Evolutionary conservation across 1,139 yeast genomes (phyloP), one percentile per base, ranked within the genome.

Genomic region (Hyphopichia buzzinii): DNA sequence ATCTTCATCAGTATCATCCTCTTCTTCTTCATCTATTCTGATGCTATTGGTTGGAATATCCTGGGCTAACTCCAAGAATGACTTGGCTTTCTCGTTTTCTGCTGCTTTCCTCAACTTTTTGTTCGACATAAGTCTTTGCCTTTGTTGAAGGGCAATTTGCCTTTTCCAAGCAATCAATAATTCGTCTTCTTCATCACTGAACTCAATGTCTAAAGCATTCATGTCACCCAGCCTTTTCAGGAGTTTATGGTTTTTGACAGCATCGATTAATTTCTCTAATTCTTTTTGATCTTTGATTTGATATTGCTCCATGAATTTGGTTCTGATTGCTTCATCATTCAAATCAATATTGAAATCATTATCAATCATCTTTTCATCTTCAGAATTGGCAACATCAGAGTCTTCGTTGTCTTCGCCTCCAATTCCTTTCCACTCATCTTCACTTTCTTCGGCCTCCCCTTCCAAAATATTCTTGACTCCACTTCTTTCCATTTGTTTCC

Each of bases 401-500:
- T 60, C 52, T 42, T 88, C 96, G 4, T 82, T 87, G 48, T 86
- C 94, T 8, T 57, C 71, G 40, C 96, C 96, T 38, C 96, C 97
- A 38, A 86, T 55, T 2, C 96, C 96, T 34, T 81, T 81, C 90
- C 95, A 90, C 64, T 90, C 97, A 66, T 90, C 97, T 45, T 92
- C 97, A 29, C 96, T 87, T 65, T 92, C 97, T 47, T 81, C 94
- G 31, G 98, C 98, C 65, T 90, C 96, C 30, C 84, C 85, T 43
- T 85, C 90, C 42, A 84, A 67, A 15, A 81, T 65, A n/a, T 67
- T 64, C 39, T 67, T 67, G 23, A 78, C 55, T 0, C 82, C 83
- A 41, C 65, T 68, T 29, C 70, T 60, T 46, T 70, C 80, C 61
- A 75, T 60, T 46, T 74, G 81, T 46, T 62, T 66, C 44, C 79